Evolutionary conservation across 495 filamentous ascomycete genomes (phyloP), one percentile per base, ranked within the genome.

Genomic region (Penicillium desertorum): DNA sequence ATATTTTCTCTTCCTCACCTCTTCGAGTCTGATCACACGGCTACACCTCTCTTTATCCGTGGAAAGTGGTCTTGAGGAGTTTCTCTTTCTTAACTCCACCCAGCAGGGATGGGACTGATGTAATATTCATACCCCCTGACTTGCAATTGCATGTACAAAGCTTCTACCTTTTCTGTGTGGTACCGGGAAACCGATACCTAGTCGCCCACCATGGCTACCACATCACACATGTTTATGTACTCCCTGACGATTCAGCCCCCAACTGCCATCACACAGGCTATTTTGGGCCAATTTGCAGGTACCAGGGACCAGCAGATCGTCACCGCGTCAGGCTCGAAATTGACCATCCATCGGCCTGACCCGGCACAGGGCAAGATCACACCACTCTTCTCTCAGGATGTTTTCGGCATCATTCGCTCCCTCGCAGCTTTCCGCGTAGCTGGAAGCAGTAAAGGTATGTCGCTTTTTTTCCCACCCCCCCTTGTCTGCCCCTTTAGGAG

Each of bases 151-250:
- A 50, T 64, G 52, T 58, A 50, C 45, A 56, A 54, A 39, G 37
- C 51, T 34, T 44, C 51, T 49, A 44, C 54, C 56, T 60, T 50
- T 59, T 60, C 59, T 62, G 47, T 51, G 43, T 29, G 42, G 45
- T 62, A 58, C 67, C 53, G 51, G 52, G 37, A 52, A 56, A 56
- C 60, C 56, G 48, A 60, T 47, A 51, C 42, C 58, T 57, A 60
- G 45, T 53, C 64, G 63, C 67, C 73, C 82, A 89, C 62, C 75
- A 99, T 99, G 94, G 92, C 94, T 71, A 93, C 91, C 58, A 96
- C 92, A 43, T 96, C 92, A 62, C 91, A 90, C 67, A 95, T 96
- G 91, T 96, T 96, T 71, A 87, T 98, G 81, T 98, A 98, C 79
- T 92, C 90, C 46, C 78, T 98, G 71, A 97, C 95, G 20, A 86